Percentiles rank a stretch among this genome's conserved stretches.
Evolutionary conservation across 345 rosid species (phyloP).

Genomic region (Trapa incisa): DNA sequence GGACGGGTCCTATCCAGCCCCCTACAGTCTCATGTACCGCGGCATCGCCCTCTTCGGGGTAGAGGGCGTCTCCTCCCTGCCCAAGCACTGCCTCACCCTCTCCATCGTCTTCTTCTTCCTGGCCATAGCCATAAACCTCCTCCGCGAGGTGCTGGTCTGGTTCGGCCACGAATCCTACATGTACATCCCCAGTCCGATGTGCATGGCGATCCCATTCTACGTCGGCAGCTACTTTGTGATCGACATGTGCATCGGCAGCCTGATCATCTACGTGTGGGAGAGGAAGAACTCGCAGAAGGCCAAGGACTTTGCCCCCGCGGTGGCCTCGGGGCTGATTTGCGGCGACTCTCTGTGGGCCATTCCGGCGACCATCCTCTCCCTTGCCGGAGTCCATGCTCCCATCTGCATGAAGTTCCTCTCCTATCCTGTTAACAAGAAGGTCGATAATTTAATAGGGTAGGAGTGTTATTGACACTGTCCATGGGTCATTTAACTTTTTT

Average conservation of each 20-base stretch:
- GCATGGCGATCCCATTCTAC: slow-evolving; percentile 90
- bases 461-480: too few relatives aligned
- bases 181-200: slow-evolving; percentile 85
- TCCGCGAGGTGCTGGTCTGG: slow-evolving; percentile 16
- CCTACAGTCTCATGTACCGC: slow-evolving; percentile 54
- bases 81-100: slow-evolving; percentile 50
- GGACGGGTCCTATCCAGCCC: slow-evolving; percentile 56
- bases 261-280: slow-evolving; percentile 65
- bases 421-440: slow-evolving; percentile 33
- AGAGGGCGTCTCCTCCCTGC: slow-evolving; percentile 54
- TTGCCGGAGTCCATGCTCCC: slow-evolving; percentile 54
- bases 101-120: slow-evolving; percentile 36
- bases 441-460: slow-evolving; percentile 34
- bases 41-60: slow-evolving; percentile 74
- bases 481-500: too few relatives aligned
- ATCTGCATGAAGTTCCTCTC: slow-evolving; percentile 91
- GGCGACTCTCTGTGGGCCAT: slow-evolving; percentile 88
- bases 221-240: slow-evolving; percentile 72
- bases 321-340: slow-evolving; percentile 83
- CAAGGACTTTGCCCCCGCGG: slow-evolving; percentile 41
- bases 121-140: slow-evolving; percentile 35
- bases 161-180: slow-evolving; percentile 21
- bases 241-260: slow-evolving; percentile 84
- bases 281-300: slow-evolving; percentile 42
- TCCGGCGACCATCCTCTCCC: slow-evolving; percentile 73